These are phyloP conservation scores for Dendrobium catenatum DNA, from an alignment of 106 monocot genomes.

Conservation along the genomic window DNA sequence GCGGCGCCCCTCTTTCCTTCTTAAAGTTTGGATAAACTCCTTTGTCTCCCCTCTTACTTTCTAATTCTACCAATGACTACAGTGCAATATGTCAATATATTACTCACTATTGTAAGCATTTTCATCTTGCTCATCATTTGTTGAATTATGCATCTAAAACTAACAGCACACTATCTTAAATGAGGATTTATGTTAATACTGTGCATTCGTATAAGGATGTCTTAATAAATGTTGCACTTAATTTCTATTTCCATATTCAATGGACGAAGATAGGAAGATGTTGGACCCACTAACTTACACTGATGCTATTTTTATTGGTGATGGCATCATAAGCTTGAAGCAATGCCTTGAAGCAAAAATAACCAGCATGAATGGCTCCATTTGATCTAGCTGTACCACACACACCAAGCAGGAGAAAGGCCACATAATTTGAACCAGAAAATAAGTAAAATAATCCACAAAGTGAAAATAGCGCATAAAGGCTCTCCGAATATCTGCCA, in stretches of 20 bases:
- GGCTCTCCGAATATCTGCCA: constrained; percentile 71
- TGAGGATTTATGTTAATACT: background rate
- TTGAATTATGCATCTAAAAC: constrained; percentile 1
- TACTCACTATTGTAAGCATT: background rate
- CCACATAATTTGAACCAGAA: constrained; percentile 42
- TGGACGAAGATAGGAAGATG: too few species aligned
- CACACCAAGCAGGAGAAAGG: constrained; percentile 51
- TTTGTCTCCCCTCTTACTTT: too few species aligned
- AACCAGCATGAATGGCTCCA: constrained; percentile 75
- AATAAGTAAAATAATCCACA: constrained; percentile 60
- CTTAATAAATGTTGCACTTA: background rate
- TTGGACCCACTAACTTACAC: constrained; percentile 16
- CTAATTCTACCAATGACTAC: too few species aligned
- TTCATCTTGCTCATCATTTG: background rate
- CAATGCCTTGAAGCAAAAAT: constrained; percentile 57
- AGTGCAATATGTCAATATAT: too few species aligned
- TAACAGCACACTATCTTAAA: background rate
- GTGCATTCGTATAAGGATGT: background rate
- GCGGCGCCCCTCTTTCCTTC: too few species aligned
- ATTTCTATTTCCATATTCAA: background rate
- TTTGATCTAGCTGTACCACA: constrained; percentile 74
- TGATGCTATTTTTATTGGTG: constrained; percentile 26
- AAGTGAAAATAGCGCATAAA: constrained; percentile 63
- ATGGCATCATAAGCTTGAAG: constrained; percentile 34
- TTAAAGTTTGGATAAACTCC: too few species aligned